phyloP scores from a whole-genome alignment of 352 stramenopile species.

The Globisporangium cylindrosporum region DNA sequence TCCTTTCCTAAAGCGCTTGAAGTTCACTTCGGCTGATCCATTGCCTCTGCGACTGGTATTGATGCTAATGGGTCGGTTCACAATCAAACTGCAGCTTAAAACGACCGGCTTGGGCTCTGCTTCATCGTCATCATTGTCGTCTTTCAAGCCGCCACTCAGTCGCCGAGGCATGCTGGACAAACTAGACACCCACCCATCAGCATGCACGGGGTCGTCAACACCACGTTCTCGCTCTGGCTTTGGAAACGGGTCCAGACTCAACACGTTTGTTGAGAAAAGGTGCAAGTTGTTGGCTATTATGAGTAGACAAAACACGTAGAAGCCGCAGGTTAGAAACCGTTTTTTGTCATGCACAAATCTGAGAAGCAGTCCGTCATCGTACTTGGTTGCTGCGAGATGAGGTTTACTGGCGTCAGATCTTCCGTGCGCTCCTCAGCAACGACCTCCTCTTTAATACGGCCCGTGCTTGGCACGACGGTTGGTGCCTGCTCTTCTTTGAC shows the following conservation, averaged over 20 bases:
- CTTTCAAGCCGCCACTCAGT: slow-evolving; percentile 13
- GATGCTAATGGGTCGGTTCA: slow-evolving; percentile 30
- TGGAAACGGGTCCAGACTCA: slow-evolving; percentile 14
- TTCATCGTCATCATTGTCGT: slow-evolving; percentile 29
- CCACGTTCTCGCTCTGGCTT: slow-evolving; percentile 1
- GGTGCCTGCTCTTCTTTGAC: slow-evolving; percentile 7
- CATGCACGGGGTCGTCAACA: not conserved
- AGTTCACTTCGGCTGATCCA: slow-evolving; percentile 39
- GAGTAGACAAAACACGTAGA: not conserved
- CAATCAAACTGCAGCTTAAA: slow-evolving; percentile 47
- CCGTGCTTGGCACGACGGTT: not conserved
- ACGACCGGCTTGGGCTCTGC: slow-evolving; percentile 40
- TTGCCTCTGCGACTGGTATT: slow-evolving; percentile 1
- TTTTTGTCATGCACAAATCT: not conserved
- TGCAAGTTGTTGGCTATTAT: not conserved
- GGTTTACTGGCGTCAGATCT: not conserved
- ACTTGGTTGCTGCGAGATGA: not conserved
- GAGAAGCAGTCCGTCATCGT: not conserved
- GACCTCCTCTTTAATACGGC: slow-evolving; percentile 9
- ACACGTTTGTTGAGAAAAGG: slow-evolving; percentile 10
- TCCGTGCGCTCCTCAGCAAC: not conserved
- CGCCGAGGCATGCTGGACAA: slow-evolving; percentile 14
- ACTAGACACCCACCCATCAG: slow-evolving; percentile 28
- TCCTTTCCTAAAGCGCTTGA: slow-evolving; percentile 85
- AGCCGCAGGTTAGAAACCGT: not conserved